A percentile compares a stretch with the other conserved stretches of the same genome.
phyloP scores from a whole-genome alignment of 495 filamentous ascomycete genomes.

The Echria macrotheca region DNA sequence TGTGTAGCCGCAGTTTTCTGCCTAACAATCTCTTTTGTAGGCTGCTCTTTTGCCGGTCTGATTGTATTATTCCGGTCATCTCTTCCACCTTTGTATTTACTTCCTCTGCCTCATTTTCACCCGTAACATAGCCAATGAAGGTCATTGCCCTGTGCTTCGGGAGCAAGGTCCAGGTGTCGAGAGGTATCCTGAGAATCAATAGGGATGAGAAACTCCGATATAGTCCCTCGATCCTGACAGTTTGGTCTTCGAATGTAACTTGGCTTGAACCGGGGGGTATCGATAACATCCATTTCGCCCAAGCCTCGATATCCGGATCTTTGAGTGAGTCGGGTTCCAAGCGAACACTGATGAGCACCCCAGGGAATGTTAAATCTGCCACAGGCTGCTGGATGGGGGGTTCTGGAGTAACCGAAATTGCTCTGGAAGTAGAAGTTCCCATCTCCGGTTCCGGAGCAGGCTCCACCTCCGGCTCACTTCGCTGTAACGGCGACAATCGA shows the following conservation, averaged over 20 bases:
- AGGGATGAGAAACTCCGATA: constrained; percentile 1
- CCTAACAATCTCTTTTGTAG: too few relatives aligned
- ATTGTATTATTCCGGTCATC: too few relatives aligned
- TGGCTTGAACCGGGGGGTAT: not conserved
- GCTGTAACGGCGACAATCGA: not conserved
- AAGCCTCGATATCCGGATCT: not conserved
- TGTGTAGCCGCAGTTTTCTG: too few relatives aligned
- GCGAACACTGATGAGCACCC: not conserved
- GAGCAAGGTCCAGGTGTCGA: not conserved
- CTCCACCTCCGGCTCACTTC: not conserved
- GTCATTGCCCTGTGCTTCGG: not conserved
- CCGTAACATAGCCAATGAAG: not conserved
- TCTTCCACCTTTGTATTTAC: too few relatives aligned
- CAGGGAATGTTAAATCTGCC: not conserved
- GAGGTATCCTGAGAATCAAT: not conserved
- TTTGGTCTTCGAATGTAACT: not conserved
- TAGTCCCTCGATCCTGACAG: not conserved
- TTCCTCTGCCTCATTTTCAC: not conserved
- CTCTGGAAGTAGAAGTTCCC: too few relatives aligned
- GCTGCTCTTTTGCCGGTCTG: too few relatives aligned
- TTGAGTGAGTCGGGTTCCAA: not conserved
- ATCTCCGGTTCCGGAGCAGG: too few relatives aligned
- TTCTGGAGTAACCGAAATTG: not conserved
- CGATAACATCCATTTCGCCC: not conserved
- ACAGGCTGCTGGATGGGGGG: not conserved